Percentiles rank a stretch among this genome's conserved stretches.
These are phyloP conservation scores for Citrullus amarus DNA, from an alignment of 306 rosid species.

Conservation along the genomic window DNA sequence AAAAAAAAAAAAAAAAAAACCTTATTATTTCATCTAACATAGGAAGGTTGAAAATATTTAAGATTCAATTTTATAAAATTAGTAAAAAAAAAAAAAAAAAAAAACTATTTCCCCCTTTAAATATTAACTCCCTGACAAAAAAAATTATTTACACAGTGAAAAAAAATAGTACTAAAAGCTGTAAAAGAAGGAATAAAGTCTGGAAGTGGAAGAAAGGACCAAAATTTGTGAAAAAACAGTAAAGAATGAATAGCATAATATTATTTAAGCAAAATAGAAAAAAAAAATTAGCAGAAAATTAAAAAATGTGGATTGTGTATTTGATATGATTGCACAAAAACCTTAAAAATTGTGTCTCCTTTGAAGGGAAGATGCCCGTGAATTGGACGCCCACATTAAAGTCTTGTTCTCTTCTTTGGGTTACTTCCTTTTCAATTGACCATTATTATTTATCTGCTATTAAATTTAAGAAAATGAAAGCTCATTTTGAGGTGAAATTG, in stretches of 20 bases:
- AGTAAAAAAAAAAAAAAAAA: not conserved
- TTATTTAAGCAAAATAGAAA: too few relatives aligned
- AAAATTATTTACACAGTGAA: not conserved
- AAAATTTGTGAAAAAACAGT: too few relatives aligned
- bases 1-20: too few relatives aligned
- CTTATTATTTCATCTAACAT: not conserved
- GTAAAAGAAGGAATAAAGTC: not conserved
- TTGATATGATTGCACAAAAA: not conserved
- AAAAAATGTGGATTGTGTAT: not conserved
- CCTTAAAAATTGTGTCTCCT: not conserved
- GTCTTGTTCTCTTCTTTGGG: not conserved
- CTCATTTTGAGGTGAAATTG: not conserved
- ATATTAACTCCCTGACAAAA: not conserved
- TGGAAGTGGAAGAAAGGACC: not conserved
- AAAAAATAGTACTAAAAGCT: not conserved
- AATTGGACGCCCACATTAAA: not conserved
- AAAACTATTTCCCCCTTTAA: not conserved
- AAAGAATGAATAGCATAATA: too few relatives aligned
- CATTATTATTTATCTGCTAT: too few relatives aligned
- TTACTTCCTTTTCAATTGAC: not conserved
- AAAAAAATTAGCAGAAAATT: too few relatives aligned
- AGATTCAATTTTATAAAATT: not conserved
- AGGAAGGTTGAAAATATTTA: not conserved
- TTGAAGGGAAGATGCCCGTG: not conserved
- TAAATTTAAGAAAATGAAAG: too few relatives aligned